phyloP scores from a whole-genome alignment of 495 filamentous ascomycete species.

The Venustampulla echinocandica region DNA sequence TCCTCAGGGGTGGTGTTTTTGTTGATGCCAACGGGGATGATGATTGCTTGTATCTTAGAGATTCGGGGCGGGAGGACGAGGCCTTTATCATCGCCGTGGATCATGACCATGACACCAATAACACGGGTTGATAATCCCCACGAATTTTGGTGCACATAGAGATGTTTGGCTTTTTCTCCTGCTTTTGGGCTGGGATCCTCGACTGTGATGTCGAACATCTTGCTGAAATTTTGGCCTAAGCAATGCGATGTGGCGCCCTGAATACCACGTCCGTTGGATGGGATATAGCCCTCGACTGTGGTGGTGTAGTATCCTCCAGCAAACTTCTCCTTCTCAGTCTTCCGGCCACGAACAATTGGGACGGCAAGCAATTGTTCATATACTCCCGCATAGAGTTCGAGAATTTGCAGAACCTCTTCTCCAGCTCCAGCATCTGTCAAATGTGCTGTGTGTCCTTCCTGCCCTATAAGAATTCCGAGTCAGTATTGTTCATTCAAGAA shows the following conservation, averaged over 20 bases:
- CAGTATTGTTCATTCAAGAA: too few species aligned
- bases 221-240: slow-evolving; percentile 93
- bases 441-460: slow-evolving; percentile 96
- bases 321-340: slow-evolving; percentile 95
- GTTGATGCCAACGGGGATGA: slow-evolving; percentile 91
- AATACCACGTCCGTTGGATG: slow-evolving; percentile 88
- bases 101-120: slow-evolving; percentile 97
- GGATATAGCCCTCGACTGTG: slow-evolving; percentile 91
- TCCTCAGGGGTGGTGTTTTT: slow-evolving; percentile 75
- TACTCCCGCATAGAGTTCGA: slow-evolving; percentile 84
- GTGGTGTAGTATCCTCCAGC: slow-evolving; percentile 93
- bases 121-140: slow-evolving; percentile 95
- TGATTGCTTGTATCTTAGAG: slow-evolving; percentile 74
- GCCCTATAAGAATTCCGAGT: too few species aligned
- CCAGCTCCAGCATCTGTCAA: slow-evolving; percentile 66
- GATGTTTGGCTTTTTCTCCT: slow-evolving; percentile 57
- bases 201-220: slow-evolving; percentile 96
- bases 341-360: slow-evolving; percentile 81
- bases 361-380: slow-evolving; percentile 92
- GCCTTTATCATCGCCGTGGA: slow-evolving; percentile 90
- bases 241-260: slow-evolving; percentile 92
- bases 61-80: slow-evolving; percentile 85
- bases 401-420: slow-evolving; percentile 80
- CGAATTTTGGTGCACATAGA: slow-evolving; percentile 94
- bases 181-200: slow-evolving; percentile 77